Conservation (phyloP, 164 flowering plant genomes). For the Vitis rotundifolia region DNA sequence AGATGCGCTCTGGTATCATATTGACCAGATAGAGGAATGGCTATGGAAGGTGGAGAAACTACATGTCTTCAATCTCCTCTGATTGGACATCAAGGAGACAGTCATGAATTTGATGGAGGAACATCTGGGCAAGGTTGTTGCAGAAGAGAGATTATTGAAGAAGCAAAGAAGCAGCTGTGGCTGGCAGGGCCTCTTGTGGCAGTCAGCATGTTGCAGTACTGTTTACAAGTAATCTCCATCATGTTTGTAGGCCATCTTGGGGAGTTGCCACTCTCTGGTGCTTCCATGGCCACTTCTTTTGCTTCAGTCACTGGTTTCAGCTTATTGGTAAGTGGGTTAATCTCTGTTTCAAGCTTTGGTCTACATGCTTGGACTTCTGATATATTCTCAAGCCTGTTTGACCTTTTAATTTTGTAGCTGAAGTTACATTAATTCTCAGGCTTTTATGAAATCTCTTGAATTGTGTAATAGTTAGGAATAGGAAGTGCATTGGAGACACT, state of each 20-base stretch:
- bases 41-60: background rate
- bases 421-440: no score
- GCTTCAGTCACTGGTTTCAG: constrained; percentile 57
- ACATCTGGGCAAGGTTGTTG: background rate
- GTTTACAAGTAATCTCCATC: constrained; percentile 47
- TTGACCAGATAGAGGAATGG: background rate
- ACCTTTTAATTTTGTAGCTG: constrained; percentile 9
- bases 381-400: background rate
- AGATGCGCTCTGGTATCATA: no score
- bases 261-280: constrained; percentile 50
- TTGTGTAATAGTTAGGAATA: constrained; percentile 41
- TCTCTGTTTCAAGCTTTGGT: no score
- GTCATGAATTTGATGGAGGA: constrained; percentile 3
- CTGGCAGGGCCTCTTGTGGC: constrained; percentile 49
- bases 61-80: constrained; percentile 5
- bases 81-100: background rate
- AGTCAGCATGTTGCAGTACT: constrained; percentile 36
- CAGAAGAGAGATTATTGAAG: constrained; percentile 19
- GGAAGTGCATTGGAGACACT: constrained; percentile 47
- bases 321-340: constrained; percentile 32
- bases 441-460: no score
- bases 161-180: constrained; percentile 35
- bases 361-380: background rate
- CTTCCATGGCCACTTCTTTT: constrained; percentile 60
- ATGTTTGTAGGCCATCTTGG: constrained; percentile 59